phyloP scores from a whole-genome alignment of 305 asterid genomes.

The Petunia hybrid region DNA sequence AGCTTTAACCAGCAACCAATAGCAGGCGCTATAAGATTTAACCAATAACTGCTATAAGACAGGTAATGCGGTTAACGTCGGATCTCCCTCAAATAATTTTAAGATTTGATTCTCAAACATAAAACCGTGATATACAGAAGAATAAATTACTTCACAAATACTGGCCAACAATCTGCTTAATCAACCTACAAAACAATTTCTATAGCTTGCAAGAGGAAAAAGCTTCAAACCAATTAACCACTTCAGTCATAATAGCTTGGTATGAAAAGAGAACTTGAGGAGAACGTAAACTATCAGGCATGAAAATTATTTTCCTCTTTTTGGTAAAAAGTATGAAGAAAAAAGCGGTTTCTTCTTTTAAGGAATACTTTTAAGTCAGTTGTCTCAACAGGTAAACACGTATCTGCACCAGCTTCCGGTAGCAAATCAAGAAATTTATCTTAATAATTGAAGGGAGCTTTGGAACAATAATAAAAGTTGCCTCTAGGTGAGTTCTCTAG shows the following conservation, averaged over 20 bases:
- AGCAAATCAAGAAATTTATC: too few species aligned
- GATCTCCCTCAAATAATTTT: not conserved
- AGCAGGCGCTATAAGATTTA: too few species aligned
- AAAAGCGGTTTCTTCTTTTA: too few species aligned
- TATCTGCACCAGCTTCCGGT: too few species aligned
- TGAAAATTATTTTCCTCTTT: too few species aligned
- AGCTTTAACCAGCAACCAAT: too few species aligned
- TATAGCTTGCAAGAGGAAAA: not conserved
- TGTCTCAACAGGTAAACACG: too few species aligned
- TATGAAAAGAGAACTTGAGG: not conserved
- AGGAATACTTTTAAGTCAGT: too few species aligned
- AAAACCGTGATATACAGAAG: not conserved
- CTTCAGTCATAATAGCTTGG: not conserved
- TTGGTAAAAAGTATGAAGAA: too few species aligned
- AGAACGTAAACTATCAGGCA: not conserved
- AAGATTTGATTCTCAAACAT: not conserved
- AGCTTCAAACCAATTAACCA: not conserved
- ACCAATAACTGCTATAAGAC: not conserved
- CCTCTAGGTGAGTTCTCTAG: too few species aligned
- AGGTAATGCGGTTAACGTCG: not conserved
- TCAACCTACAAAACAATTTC: not conserved
- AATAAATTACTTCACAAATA: not conserved
- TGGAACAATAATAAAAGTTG: too few species aligned
- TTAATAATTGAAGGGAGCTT: too few species aligned
- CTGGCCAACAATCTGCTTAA: not conserved